Evolutionary conservation across 1,284 basidiomycete species (phyloP).

Genomic region (Apiotrichum porosum): DNA sequence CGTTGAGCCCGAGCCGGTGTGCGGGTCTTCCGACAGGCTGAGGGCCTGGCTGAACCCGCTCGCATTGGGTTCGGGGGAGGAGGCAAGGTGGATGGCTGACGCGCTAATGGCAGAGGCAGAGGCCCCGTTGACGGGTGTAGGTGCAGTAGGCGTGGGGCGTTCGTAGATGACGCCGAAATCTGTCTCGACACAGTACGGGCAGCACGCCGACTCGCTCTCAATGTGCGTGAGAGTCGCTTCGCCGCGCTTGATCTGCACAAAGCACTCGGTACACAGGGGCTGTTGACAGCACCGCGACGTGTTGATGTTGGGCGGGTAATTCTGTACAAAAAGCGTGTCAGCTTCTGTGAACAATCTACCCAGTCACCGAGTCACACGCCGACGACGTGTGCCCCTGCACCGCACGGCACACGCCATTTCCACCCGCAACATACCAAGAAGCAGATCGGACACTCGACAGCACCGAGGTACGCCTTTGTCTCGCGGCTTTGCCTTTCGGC

Average conservation of each 20-base stretch:
- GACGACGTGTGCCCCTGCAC: neutral
- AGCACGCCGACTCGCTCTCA: slow-evolving; percentile 85
- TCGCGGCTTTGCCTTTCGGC: slow-evolving; percentile 59
- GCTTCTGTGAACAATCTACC: neutral
- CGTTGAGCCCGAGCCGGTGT: neutral
- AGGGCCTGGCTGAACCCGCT: slow-evolving; percentile 32
- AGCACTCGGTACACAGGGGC: slow-evolving; percentile 97
- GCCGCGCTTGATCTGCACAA: slow-evolving; percentile 94
- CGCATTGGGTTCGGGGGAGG: slow-evolving; percentile 60
- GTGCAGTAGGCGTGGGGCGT: slow-evolving; percentile 54
- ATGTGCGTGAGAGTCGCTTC: slow-evolving; percentile 90
- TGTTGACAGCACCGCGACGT: slow-evolving; percentile 96
- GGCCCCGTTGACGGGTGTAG: slow-evolving; percentile 2
- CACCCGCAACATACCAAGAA: slow-evolving; percentile 76
- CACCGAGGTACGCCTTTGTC: slow-evolving; percentile 72
- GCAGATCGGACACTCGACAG: slow-evolving; percentile 98
- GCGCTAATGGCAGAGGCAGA: too few relatives aligned
- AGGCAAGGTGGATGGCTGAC: slow-evolving; percentile 17
- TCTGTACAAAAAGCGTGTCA: slow-evolving; percentile 23
- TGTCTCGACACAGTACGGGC: slow-evolving; percentile 94
- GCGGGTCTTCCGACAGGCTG: slow-evolving; percentile 3
- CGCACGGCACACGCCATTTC: too few relatives aligned
- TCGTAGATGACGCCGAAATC: slow-evolving; percentile 93
- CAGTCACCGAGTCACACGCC: slow-evolving; percentile 1
- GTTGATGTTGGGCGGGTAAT: slow-evolving; percentile 94